Percentiles rank a stretch among this genome's conserved stretches.
phyloP scores from a whole-genome alignment of 257 asterid species.

The Petrea volubilis region DNA sequence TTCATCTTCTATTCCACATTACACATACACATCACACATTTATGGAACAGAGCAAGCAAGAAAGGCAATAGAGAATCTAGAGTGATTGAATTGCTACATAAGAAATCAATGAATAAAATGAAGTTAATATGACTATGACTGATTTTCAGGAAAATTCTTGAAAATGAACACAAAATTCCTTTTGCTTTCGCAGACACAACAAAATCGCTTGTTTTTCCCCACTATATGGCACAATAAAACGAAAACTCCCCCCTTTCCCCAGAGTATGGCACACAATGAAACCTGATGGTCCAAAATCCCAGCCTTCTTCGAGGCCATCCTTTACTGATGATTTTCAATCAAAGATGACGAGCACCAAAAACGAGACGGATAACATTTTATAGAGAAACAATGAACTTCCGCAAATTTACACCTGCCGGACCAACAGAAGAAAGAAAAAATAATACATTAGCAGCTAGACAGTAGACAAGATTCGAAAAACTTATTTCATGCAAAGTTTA shows the following conservation, averaged over 20 bases:
- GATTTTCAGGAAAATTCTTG: neutral
- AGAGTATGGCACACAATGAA: no score
- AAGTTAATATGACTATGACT: neutral
- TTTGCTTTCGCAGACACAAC: neutral
- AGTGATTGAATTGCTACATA: neutral
- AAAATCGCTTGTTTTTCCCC: constrained; percentile 12
- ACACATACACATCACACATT: no score
- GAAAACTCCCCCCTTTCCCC: neutral
- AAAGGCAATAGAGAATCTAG: neutral
- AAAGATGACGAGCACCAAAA: constrained; percentile 25
- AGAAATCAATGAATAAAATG: constrained; percentile 23
- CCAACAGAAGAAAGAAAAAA: neutral
- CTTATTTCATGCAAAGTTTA: neutral
- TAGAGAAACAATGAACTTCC: constrained; percentile 23
- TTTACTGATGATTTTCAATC: constrained; percentile 11
- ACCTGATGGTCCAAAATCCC: constrained; percentile 2
- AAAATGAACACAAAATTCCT: neutral
- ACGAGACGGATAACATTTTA: constrained; percentile 24
- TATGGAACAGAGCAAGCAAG: neutral
- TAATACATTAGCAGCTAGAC: constrained; percentile 12
- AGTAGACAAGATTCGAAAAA: neutral
- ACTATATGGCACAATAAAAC: constrained; percentile 5
- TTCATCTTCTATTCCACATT: no score
- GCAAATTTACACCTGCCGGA: constrained; percentile 55
- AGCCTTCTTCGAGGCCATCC: constrained; percentile 17